These are phyloP conservation scores for Phytophthora pinifolia DNA, from an alignment of 352 stramenopile species.

Conservation along the genomic window DNA sequence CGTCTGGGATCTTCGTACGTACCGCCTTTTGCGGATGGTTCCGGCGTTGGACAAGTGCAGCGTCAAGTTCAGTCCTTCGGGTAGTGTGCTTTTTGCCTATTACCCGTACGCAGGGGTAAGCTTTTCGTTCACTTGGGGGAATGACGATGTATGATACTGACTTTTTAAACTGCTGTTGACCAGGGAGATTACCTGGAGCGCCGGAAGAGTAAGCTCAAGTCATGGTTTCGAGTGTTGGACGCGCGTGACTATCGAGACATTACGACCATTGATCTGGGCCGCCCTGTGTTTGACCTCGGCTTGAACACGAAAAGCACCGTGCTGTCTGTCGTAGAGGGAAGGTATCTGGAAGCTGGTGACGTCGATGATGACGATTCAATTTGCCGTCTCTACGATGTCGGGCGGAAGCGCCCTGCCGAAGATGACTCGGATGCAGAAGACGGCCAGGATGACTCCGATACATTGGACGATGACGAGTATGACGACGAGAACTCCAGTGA, in stretches of 20 bases:
- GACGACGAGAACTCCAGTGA: conserved; percentile 66
- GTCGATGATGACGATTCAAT: conserved; percentile 75
- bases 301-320: conserved; percentile 68
- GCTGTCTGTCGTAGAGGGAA: conserved; percentile 71
- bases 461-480: conserved; percentile 78
- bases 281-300: conserved; percentile 71
- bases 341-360: conserved; percentile 61
- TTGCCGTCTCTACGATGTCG: conserved; percentile 87
- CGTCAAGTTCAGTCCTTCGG: conserved; percentile 71
- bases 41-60: conserved; percentile 85
- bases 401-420: conserved; percentile 79
- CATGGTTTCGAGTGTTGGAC: conserved; percentile 85
- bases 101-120: conserved; percentile 68
- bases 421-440: conserved; percentile 89
- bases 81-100: conserved; percentile 82
- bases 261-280: conserved; percentile 77
- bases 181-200: conserved; percentile 62
- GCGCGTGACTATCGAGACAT: conserved; percentile 85
- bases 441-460: conserved; percentile 62
- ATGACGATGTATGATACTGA: conserved; percentile 4
- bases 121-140: background rate
- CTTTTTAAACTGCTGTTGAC: conserved; percentile 2
- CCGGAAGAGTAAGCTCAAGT: conserved; percentile 70
- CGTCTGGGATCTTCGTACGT: conserved; percentile 90
- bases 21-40: conserved; percentile 80